A percentile compares a stretch with the other conserved stretches of the same genome.
phyloP scores from a whole-genome alignment of 495 filamentous ascomycete genomes.

The Hypoxylon trugodes region DNA sequence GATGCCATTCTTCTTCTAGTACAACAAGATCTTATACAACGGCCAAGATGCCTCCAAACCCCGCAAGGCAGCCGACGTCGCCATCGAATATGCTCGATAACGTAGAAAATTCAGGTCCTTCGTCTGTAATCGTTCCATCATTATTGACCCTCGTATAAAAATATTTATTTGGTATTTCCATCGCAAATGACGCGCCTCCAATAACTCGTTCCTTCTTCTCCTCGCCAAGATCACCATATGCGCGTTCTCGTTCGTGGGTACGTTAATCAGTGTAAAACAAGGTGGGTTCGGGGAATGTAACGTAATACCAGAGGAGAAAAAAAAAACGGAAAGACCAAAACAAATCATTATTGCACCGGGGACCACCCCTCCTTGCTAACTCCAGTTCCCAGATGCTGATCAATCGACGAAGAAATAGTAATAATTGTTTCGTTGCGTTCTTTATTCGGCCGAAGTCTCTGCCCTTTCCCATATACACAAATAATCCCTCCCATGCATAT shows the following conservation, averaged over 20 bases:
- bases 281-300: background rate
- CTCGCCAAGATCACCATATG: background rate
- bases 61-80: background rate
- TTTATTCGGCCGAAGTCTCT: conserved; percentile 8
- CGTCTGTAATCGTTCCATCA: conserved; percentile 29
- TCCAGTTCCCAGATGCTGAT: conserved; percentile 38
- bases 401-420: conserved; percentile 26
- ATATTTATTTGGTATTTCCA: conserved; percentile 8
- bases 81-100: background rate
- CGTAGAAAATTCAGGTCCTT: conserved; percentile 12
- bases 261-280: background rate
- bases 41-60: background rate
- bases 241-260: background rate
- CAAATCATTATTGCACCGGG: conserved; percentile 36
- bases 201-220: background rate
- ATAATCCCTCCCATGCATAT: background rate
- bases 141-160: conserved; percentile 24
- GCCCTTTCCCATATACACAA: conserved; percentile 37
- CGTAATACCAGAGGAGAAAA: background rate
- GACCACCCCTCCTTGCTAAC: conserved; percentile 26
- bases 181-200: background rate
- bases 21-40: conserved; percentile 35
- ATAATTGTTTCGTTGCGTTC: conserved; percentile 29
- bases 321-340: conserved; percentile 10
- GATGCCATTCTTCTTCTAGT: conserved; percentile 31